phyloP scores from a whole-genome alignment of 768 basidiomycete species.

The Serendipita sp. region DNA sequence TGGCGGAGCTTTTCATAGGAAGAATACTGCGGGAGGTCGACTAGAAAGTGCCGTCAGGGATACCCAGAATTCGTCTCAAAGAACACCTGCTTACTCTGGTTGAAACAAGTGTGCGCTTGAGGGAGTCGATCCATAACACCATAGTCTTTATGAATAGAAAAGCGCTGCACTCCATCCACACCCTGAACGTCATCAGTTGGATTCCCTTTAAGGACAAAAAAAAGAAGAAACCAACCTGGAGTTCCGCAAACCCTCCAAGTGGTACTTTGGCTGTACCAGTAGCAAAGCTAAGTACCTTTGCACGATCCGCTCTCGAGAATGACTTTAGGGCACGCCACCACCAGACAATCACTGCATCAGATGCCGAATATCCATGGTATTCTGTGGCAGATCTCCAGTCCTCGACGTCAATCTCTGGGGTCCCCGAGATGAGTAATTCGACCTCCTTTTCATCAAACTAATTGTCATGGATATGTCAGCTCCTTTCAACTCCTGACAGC shows the following conservation, averaged over 20 bases:
- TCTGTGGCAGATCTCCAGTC: slow-evolving; percentile 91
- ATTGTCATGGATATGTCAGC: not conserved
- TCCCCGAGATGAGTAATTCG: slow-evolving; percentile 87
- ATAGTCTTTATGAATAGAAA: slow-evolving; percentile 91
- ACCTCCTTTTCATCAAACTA: slow-evolving; percentile 93
- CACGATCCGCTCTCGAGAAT: slow-evolving; percentile 90
- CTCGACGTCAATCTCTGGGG: slow-evolving; percentile 97
- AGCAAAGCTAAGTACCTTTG: slow-evolving; percentile 94
- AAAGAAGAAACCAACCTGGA: slow-evolving; percentile 32
- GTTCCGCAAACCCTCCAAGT: slow-evolving; percentile 81
- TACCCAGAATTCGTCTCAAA: not conserved
- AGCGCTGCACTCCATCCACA: slow-evolving; percentile 84
- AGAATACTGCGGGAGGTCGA: slow-evolving; percentile 86
- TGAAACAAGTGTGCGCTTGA: slow-evolving; percentile 88
- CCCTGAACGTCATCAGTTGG: slow-evolving; percentile 31
- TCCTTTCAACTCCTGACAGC: slow-evolving; percentile 15
- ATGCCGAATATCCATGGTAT: slow-evolving; percentile 73
- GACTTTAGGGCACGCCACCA: slow-evolving; percentile 99
- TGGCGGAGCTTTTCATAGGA: slow-evolving; percentile 94
- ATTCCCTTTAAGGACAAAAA: not conserved
- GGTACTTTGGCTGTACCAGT: slow-evolving; percentile 87
- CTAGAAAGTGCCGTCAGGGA: slow-evolving; percentile 18
- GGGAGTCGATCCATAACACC: slow-evolving; percentile 72
- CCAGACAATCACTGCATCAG: slow-evolving; percentile 94
- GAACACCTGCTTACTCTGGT: slow-evolving; percentile 37